Evolutionary conservation across 305 asterid genomes (phyloP).

Genomic region (Plantago lanceolata): DNA sequence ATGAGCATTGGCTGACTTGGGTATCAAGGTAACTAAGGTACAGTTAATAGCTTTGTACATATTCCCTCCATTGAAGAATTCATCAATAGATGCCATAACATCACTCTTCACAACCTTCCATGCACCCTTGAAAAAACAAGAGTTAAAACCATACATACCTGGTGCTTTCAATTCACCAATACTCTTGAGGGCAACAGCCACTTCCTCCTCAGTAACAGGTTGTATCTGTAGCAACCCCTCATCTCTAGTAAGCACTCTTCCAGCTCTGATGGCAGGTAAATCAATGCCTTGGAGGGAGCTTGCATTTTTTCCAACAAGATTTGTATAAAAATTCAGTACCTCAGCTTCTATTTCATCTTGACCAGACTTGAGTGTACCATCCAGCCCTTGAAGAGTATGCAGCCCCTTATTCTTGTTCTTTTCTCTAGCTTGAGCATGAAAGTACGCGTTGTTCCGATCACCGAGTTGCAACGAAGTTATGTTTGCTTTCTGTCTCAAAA

Average conservation of each 20-base stretch:
- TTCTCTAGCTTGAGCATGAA: no score
- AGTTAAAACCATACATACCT: neutral
- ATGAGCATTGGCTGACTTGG: no score
- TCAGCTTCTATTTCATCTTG: neutral
- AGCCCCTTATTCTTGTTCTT: no score
- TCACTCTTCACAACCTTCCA: neutral
- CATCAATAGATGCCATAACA: neutral
- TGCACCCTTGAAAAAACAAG: neutral
- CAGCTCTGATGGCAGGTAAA: neutral
- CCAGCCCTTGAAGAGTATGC: neutral
- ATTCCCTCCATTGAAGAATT: neutral
- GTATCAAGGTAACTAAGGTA: neutral
- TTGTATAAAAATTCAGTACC: neutral
- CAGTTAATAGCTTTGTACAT: neutral
- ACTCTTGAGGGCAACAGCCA: neutral
- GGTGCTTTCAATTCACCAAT: neutral
- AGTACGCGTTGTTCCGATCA: no score
- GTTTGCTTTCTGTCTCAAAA: neutral
- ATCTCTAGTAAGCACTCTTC: neutral
- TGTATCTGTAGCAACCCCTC: neutral
- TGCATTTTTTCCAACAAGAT: neutral
- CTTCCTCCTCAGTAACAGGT: neutral
- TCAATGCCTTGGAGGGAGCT: neutral
- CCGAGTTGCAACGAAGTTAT: neutral
- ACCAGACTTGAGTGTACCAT: neutral